phyloP scores from a whole-genome alignment of 257 asterid genomes.

The Penstemon newberryi region DNA sequence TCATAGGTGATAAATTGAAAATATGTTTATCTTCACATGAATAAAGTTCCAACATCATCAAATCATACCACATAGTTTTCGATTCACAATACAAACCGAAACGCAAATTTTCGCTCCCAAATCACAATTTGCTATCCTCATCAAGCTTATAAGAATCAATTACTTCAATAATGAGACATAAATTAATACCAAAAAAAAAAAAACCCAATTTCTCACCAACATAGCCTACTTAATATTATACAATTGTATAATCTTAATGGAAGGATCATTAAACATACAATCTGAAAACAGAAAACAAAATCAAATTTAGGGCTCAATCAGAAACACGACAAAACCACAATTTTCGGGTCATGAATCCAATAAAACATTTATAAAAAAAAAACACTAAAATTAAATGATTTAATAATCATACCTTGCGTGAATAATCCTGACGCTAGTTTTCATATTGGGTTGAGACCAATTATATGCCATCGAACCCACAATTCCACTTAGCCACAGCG shows the following conservation, averaged over 20 bases:
- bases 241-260: too few species aligned
- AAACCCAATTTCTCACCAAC: background rate
- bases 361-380: background rate
- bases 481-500: slow-evolving; percentile 67
- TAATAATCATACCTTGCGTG: slow-evolving; percentile 64
- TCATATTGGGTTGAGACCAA: slow-evolving; percentile 94
- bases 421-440: slow-evolving; percentile 84
- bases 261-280: too few species aligned
- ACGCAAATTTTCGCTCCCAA: too few species aligned
- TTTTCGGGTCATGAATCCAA: background rate
- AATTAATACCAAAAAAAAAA: too few species aligned
- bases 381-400: background rate
- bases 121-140: too few species aligned
- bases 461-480: slow-evolving; percentile 87
- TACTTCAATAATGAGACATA: too few species aligned
- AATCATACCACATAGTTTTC: too few species aligned
- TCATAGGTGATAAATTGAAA: too few species aligned
- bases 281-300: background rate
- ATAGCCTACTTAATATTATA: background rate
- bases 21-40: too few species aligned
- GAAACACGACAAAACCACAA: background rate
- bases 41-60: too few species aligned
- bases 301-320: background rate
- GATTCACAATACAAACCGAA: too few species aligned
- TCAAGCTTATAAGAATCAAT: too few species aligned